Percentiles rank a stretch among this genome's conserved stretches.
These are phyloP conservation scores for Terfezia boudieri DNA, from an alignment of 495 filamentous ascomycete species.

Conservation along the genomic window DNA sequence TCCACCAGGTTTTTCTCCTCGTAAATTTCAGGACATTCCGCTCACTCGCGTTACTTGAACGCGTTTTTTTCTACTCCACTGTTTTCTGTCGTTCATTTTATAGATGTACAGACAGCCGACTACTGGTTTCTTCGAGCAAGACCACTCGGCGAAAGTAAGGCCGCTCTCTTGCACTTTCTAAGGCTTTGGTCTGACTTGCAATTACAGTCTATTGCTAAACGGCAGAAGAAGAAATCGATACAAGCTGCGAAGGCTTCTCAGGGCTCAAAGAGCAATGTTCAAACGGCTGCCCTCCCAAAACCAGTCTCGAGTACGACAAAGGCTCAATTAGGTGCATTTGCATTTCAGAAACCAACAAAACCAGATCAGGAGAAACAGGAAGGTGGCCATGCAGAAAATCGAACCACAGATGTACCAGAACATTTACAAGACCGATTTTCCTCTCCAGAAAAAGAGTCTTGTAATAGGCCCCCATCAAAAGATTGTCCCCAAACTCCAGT, in stretches of 20 bases:
- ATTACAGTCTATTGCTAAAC: neutral
- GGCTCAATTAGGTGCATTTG: constrained; percentile 13
- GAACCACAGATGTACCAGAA: constrained; percentile 14
- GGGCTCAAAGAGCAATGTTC: constrained; percentile 5
- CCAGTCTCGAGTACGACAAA: constrained; percentile 5
- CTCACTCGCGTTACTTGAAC: too few relatives aligned
- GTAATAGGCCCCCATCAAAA: constrained; percentile 19
- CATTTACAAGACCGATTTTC: constrained; percentile 18
- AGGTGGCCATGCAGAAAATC: constrained; percentile 17
- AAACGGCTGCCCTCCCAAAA: constrained; percentile 9
- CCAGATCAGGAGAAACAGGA: constrained; percentile 4
- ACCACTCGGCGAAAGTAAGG: constrained; percentile 14
- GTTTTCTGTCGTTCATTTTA: neutral
- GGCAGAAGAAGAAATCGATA: neutral
- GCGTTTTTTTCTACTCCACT: too few relatives aligned
- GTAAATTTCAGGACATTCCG: too few relatives aligned
- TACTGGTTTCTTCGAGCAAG: constrained; percentile 17
- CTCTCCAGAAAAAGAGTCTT: constrained; percentile 21
- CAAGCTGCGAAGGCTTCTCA: constrained; percentile 1
- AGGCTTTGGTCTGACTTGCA: neutral
- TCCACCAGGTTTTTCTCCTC: too few relatives aligned
- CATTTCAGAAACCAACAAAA: constrained; percentile 9
- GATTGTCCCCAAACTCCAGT: constrained; percentile 51
- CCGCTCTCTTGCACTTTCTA: neutral
- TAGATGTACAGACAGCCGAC: constrained; percentile 4